These are phyloP conservation scores for Chenopodium formosanum DNA, from an alignment of 148 eudicot species.

Conservation along the genomic window DNA sequence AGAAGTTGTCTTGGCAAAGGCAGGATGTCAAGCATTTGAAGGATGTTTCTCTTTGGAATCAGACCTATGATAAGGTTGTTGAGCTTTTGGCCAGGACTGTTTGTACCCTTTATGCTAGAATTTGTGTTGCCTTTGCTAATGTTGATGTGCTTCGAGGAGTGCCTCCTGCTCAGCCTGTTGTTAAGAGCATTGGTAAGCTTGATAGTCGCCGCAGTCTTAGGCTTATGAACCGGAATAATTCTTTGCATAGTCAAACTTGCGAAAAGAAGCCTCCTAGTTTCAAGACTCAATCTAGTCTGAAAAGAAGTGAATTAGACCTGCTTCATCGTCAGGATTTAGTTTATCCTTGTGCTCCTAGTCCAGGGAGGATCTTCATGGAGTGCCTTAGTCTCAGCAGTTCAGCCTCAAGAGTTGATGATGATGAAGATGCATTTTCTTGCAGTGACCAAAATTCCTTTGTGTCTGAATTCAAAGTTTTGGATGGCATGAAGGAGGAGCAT, in stretches of 20 bases:
- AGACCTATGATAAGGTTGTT: conserved; percentile 74
- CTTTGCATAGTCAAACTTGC: conserved; percentile 35
- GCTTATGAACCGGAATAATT: conserved; percentile 24
- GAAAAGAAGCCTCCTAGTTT: conserved; percentile 32
- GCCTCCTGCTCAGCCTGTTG: not conserved
- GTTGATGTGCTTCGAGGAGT: conserved; percentile 17
- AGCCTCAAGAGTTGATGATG: conserved; percentile 61
- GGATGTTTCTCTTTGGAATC: conserved; percentile 79
- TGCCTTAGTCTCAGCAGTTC: conserved; percentile 76
- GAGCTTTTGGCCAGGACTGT: conserved; percentile 78
- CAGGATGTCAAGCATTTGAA: conserved; percentile 74
- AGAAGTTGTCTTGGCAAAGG: conserved; percentile 76
- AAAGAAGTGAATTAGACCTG: conserved; percentile 38
- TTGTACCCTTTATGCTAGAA: conserved; percentile 70
- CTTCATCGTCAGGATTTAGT: conserved; percentile 47
- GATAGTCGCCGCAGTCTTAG: not conserved
- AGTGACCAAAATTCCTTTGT: conserved; percentile 50
- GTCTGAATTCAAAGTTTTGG: conserved; percentile 43
- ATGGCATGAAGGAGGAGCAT: conserved; percentile 40
- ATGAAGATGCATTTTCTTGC: conserved; percentile 33
- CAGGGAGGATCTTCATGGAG: conserved; percentile 82
- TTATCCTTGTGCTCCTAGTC: conserved; percentile 75
- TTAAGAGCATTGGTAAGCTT: conserved; percentile 23
- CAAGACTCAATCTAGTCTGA: conserved; percentile 33
- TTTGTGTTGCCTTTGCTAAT: conserved; percentile 49